Evolutionary conservation across 108 stramenopile species (phyloP).

Genomic region (Pelagomonas calceolata): DNA sequence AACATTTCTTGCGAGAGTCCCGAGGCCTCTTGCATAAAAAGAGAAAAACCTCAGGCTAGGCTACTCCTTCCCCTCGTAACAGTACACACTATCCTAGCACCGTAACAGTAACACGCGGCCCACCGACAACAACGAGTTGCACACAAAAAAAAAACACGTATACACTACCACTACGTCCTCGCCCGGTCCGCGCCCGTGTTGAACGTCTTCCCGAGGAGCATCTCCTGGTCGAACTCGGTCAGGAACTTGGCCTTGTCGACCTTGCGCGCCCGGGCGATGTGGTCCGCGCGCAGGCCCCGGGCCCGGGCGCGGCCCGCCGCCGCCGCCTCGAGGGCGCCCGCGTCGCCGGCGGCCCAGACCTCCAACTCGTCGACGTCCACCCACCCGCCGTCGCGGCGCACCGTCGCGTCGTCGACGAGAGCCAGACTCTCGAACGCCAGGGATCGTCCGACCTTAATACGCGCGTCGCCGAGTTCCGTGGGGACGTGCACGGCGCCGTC

Average conservation of each 20-base stretch:
- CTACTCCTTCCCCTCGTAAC: too few species aligned
- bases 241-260: conserved; percentile 1
- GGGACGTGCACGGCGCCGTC: background rate
- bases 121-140: too few species aligned
- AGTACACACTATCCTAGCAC: too few species aligned
- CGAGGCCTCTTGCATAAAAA: too few species aligned
- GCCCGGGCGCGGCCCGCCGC: background rate
- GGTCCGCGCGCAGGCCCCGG: background rate
- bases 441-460: background rate
- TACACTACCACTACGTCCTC: too few species aligned
- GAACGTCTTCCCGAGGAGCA: background rate
- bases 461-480: background rate
- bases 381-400: background rate
- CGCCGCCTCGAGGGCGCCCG: background rate
- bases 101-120: too few species aligned
- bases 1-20: too few species aligned
- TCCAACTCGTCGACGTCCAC: background rate
- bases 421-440: background rate
- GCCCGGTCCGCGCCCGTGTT: too few species aligned
- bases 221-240: background rate
- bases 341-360: background rate
- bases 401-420: background rate
- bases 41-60: too few species aligned
- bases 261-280: background rate
- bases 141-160: too few species aligned